Conservation (phyloP, 331 rosid species). For the Acacia concinna region DNA sequence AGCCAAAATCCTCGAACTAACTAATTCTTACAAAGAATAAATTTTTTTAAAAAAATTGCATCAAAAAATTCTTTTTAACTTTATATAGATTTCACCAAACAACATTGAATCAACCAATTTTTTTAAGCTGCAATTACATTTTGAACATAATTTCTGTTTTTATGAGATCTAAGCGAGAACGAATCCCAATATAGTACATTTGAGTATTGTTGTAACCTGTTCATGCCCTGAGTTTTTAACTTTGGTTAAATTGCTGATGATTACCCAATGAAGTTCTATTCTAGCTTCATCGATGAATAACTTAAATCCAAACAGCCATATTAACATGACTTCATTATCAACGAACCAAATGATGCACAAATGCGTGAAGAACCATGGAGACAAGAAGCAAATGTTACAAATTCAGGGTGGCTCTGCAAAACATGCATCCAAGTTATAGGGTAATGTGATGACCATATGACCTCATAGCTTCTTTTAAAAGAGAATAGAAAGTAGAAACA, state of each 20-base stretch:
- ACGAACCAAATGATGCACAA: slow-evolving; percentile 5
- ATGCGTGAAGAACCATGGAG: not conserved
- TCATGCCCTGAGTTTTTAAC: not conserved
- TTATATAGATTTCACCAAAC: not conserved
- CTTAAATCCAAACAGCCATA: not conserved
- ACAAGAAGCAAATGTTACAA: slow-evolving; percentile 6
- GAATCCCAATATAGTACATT: not conserved
- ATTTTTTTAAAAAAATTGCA: not conserved
- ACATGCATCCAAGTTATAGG: slow-evolving; percentile 9
- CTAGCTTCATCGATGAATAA: not conserved
- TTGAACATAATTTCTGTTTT: not conserved
- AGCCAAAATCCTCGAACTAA: not conserved
- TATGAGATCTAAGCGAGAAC: not conserved
- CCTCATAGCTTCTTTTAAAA: not conserved
- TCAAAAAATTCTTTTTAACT: not conserved
- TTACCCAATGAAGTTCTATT: not conserved
- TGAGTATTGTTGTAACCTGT: not conserved
- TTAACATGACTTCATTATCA: not conserved
- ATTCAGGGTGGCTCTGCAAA: slow-evolving; percentile 12
- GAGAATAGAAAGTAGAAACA: not conserved
- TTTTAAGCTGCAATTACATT: not conserved
- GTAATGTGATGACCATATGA: not conserved
- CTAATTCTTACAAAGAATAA: not conserved
- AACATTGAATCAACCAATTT: not conserved
- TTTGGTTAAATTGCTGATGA: not conserved